Base-by-base conservation (phyloP, 192 early-diverging fungal species). In the Coemansia sp. region DNA sequence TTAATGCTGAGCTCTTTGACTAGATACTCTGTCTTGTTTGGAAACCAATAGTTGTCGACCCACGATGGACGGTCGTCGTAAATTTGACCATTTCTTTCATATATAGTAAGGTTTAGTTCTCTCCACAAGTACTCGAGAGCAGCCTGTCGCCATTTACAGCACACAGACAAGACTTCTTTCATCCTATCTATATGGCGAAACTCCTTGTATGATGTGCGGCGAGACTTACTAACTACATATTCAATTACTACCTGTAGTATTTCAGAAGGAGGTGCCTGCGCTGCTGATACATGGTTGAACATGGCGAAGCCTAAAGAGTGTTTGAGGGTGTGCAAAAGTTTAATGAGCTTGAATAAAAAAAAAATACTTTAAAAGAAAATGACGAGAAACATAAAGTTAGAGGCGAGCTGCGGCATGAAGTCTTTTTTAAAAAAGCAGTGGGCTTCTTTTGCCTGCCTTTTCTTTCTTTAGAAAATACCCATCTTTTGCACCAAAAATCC, bases 1-100 rank as follows among this genome's bases (percentile, higher is more conserved):
- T 5, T 62, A 16, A 62, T 38, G 22, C 16, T 41, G 38, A 62
- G 61, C 61, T 62, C 38, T 40, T 34, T 62, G 38, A 62, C 61
- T 5, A 40, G 38, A 2, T 3, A 11, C 11, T 10, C 11, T 8
- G 34, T 10, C 9, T 7, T 15, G 31, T 40, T 8, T 10, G 18
- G 36, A n/a, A 20, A 18, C 36, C 61, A 62, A 38, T 62, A 40
- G 34, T 5, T 40, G 8, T 24, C 20, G 7, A 20, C 36, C 34
- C 61, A 40, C 1, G 61, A 3, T 39, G 61, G 36, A 40, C 38
- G 10, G 10, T n/a, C 16, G 6, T 22, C 61, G 3, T 40, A 38
- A 7, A 62, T 18, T 5, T 38, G 22, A 22, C 40, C 8, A 5
- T 24, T 20, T 10, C 12, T 20, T 2, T 33, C 29, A 20, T 40